These are phyloP conservation scores for Decorospora gaudefroyi DNA, from an alignment of 2,329 filamentous ascomycete species.

Conservation along the genomic window DNA sequence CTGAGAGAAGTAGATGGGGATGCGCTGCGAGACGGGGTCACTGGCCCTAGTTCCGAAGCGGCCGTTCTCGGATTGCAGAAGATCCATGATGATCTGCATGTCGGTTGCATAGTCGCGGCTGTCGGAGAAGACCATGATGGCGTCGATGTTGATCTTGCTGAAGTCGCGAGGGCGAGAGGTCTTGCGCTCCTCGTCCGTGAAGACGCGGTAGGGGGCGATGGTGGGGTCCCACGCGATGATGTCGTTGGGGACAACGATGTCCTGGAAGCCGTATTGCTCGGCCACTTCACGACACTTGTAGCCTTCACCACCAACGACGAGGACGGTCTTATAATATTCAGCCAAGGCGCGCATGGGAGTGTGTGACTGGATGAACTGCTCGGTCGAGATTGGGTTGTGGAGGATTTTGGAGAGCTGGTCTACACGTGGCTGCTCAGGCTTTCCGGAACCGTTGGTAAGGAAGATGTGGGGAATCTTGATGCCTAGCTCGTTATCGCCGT, in stretches of 20 bases:
- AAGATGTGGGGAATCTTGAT: constrained; percentile 79
- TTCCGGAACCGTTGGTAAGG: constrained; percentile 74
- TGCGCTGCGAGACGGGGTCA: constrained; percentile 67
- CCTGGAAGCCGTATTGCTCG: constrained; percentile 73
- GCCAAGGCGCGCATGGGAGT: constrained; percentile 76
- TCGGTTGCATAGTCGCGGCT: constrained; percentile 75
- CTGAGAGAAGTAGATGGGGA: constrained; percentile 75
- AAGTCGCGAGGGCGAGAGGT: constrained; percentile 73
- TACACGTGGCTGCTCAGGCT: constrained; percentile 67
- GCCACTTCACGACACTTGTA: constrained; percentile 75
- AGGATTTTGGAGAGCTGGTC: constrained; percentile 71
- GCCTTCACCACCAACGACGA: constrained; percentile 75
- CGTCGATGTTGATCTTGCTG: constrained; percentile 70
- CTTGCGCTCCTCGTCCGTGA: constrained; percentile 69
- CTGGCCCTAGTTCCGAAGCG: constrained; percentile 66
- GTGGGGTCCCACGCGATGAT: constrained; percentile 71
- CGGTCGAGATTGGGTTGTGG: constrained; percentile 65
- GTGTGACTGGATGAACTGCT: constrained; percentile 78
- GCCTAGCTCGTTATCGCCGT: constrained; percentile 75
- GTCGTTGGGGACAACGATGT: constrained; percentile 74
- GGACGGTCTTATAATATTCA: constrained; percentile 76
- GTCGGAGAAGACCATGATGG: constrained; percentile 76
- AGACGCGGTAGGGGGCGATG: constrained; percentile 70
- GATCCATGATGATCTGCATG: constrained; percentile 76
- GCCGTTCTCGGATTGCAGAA: constrained; percentile 70